Base-by-base conservation (phyloP, 2,329 filamentous ascomycete species). In the Cercospora brassicicola region DNA sequence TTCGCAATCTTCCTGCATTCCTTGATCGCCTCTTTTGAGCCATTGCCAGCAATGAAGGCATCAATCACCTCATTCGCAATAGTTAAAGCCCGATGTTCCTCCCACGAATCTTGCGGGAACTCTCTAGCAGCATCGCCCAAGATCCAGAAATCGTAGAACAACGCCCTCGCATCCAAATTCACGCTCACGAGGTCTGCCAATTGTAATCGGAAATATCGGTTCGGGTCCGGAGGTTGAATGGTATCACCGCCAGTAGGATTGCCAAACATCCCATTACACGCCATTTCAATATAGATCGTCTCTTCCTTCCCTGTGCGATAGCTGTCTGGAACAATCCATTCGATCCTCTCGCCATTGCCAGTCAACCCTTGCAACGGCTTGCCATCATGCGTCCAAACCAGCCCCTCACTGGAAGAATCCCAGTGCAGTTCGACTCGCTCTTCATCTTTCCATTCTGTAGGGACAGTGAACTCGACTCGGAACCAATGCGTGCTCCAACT, bases 401-500 rank as follows among this genome's bases (percentile, higher is more conserved):
- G 83, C n/a, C 92, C 95, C 81, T 99, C 95, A 74, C 93, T 96
- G 82, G 92, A 91, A 42, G 91, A 90, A 81, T 99, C 94, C 94
- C 95, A 99, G 76, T 97, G 93, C 67, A 98, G 89, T 80, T 98
- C 94, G n/a, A 99, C 85, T 57, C 91, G 89, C 73, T 94, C 88
- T 75, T 95, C 92, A 71, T 93, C 82, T 28, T 81, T 82, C 75
- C 97, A 86, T 11, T 92, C 83, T 65, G 87, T 78, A 7, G 95
- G 94, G 13, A 98, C 86, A 4, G 87, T 92, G 70, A 99, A 82
- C 66, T 90, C 83, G 65, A 97, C 87, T 74, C 89, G 92, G 86
- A 99, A 96, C 95, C 95, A 99, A 80, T 98, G 95, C 8, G 95
- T 99, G 1, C 93, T 91, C 95, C 95, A 99, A 39, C 93, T 95